phyloP scores from a whole-genome alignment of 805 yeast genomes.

The Torulaspora gathmanii region DNA sequence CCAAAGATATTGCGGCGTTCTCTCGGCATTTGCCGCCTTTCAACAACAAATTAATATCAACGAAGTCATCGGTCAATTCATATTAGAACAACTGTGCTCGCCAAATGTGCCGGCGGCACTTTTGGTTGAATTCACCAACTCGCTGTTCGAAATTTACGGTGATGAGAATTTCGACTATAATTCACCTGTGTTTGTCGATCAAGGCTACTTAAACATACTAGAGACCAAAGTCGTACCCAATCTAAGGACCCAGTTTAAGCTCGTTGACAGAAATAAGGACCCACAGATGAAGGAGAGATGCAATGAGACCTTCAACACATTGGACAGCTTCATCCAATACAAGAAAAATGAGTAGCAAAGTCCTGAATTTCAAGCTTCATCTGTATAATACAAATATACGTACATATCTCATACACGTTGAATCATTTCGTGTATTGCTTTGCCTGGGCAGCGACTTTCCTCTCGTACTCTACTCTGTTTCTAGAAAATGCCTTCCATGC shows the following conservation, averaged over 20 bases:
- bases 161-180: conserved; percentile 70
- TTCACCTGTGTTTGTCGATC: conserved; percentile 56
- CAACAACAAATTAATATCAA: conserved; percentile 46
- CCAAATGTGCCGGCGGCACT: conserved; percentile 36
- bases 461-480: conserved; percentile 64
- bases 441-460: conserved; percentile 77
- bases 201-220: conserved; percentile 44
- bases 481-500: conserved; percentile 85
- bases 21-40: conserved; percentile 47
- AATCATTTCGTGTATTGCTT: conserved; percentile 52
- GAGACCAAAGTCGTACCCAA: conserved; percentile 39
- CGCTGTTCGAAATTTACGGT: conserved; percentile 72
- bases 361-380: conserved; percentile 3
- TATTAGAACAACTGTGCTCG: conserved; percentile 34
- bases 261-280: conserved; percentile 61
- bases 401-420: not conserved
- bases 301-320: conserved; percentile 60
- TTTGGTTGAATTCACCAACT: conserved; percentile 57
- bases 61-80: conserved; percentile 42
- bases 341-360: conserved; percentile 46
- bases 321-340: conserved; percentile 74
- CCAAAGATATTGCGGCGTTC: conserved; percentile 43
- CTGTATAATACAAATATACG: conserved; percentile 14
- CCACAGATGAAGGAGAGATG: conserved; percentile 55
- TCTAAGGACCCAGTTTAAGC: conserved; percentile 52